phyloP scores from a whole-genome alignment of 2,329 filamentous ascomycete genomes.

The Fusarium mexicanum region DNA sequence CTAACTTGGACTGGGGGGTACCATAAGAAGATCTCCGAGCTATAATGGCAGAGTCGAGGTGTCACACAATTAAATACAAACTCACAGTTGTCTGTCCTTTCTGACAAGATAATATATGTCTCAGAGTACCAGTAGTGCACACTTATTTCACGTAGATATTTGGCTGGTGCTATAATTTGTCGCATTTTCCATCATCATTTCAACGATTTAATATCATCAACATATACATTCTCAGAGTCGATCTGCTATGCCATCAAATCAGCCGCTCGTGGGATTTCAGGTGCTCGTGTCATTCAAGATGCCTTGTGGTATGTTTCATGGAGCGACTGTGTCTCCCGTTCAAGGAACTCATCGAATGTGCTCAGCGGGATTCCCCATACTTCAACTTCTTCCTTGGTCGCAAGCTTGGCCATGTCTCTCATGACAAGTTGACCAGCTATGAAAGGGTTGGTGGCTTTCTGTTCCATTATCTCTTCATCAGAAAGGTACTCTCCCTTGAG shows the following conservation, averaged over 20 bases:
- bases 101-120: not conserved
- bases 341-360: slow-evolving; percentile 56
- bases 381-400: slow-evolving; percentile 49
- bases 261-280: too few relatives aligned
- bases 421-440: slow-evolving; percentile 50
- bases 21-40: not conserved
- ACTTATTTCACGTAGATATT: not conserved
- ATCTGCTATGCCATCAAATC: not conserved
- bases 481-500: slow-evolving; percentile 52
- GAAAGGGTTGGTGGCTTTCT: slow-evolving; percentile 50
- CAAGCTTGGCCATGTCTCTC: slow-evolving; percentile 48
- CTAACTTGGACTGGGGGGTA: not conserved
- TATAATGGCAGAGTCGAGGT: not conserved
- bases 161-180: not conserved
- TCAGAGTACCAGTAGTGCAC: not conserved
- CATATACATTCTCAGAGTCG: not conserved
- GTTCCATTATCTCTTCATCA: slow-evolving; percentile 52
- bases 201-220: not conserved
- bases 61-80: not conserved
- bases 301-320: slow-evolving; percentile 42
- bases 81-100: not conserved
- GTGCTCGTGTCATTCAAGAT: not conserved
- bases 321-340: slow-evolving; percentile 50
- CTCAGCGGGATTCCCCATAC: slow-evolving; percentile 53
- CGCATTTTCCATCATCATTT: not conserved